These are phyloP conservation scores for Cylindrodendrum hubeiense DNA, from an alignment of 2,329 filamentous ascomycete genomes.

Conservation along the genomic window DNA sequence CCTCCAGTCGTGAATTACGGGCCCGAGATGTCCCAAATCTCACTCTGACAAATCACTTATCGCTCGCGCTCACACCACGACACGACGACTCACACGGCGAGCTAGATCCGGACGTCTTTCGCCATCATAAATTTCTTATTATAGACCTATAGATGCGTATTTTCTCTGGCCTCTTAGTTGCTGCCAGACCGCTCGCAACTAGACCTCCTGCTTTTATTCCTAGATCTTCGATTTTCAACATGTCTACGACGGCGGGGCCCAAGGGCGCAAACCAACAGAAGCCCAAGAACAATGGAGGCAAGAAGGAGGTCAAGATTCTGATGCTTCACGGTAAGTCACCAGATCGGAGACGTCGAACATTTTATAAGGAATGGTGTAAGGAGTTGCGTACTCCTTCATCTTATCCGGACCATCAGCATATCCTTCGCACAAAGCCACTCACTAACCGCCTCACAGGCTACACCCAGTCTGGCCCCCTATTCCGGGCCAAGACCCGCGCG, in stretches of 20 bases:
- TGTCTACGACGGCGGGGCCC: constrained; percentile 40
- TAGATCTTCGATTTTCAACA: constrained; percentile 35
- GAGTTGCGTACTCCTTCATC: neutral
- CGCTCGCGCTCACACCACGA: constrained; percentile 33
- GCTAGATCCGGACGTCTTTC: constrained; percentile 4
- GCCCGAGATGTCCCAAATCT: constrained; percentile 27
- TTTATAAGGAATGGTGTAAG: neutral
- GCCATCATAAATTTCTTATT: constrained; percentile 6
- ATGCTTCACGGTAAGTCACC: constrained; percentile 77
- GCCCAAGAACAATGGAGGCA: constrained; percentile 51
- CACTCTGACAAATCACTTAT: constrained; percentile 46
- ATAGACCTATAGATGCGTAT: constrained; percentile 37
- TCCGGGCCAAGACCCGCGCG: constrained; percentile 89
- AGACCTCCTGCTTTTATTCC: constrained; percentile 25
- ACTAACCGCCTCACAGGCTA: constrained; percentile 67
- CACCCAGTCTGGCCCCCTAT: constrained; percentile 89
- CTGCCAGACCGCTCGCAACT: constrained; percentile 30
- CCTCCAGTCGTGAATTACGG: constrained; percentile 32
- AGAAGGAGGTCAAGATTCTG: constrained; percentile 73
- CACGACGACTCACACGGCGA: constrained; percentile 39
- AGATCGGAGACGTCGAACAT: neutral
- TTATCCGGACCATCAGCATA: neutral
- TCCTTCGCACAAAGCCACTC: constrained; percentile 9
- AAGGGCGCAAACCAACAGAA: constrained; percentile 42
- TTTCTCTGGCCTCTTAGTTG: constrained; percentile 26